phyloP scores from a whole-genome alignment of 2,329 filamentous ascomycete genomes.

The Calonectria pseudoturangicola region DNA sequence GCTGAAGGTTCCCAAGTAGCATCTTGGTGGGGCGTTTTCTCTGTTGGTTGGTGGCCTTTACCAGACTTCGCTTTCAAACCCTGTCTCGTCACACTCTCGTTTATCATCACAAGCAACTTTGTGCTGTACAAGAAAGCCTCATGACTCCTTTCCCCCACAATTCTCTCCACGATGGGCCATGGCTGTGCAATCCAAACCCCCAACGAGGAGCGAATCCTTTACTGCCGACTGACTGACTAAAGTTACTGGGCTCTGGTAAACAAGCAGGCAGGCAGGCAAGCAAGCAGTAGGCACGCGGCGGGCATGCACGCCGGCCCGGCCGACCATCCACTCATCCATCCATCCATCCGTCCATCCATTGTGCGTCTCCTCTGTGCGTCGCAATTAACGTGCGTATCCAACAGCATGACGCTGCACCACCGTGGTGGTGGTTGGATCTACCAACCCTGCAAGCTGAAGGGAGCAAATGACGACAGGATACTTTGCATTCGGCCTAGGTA shows the following conservation, averaged over 20 bases:
- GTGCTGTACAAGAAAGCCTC: conserved; percentile 18
- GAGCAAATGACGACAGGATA: conserved; percentile 12
- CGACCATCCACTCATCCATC: conserved; percentile 24
- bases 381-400: not conserved
- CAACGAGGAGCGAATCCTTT: not conserved
- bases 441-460: conserved; percentile 18
- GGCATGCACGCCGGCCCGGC: conserved; percentile 35
- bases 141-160: conserved; percentile 36
- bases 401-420: conserved; percentile 18
- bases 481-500: not conserved
- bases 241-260: conserved; percentile 9
- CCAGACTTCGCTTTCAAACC: conserved; percentile 16
- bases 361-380: conserved; percentile 6
- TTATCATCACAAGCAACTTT: conserved; percentile 6
- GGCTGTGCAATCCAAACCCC: conserved; percentile 1
- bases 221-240: not conserved
- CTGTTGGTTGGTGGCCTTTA: conserved; percentile 29
- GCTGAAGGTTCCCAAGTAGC: conserved; percentile 6
- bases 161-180: conserved; percentile 23
- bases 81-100: conserved; percentile 29
- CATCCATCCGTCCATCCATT: not conserved
- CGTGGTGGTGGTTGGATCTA: not conserved
- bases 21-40: conserved; percentile 20
- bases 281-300: conserved; percentile 1
- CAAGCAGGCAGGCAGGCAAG: conserved; percentile 14